These are phyloP conservation scores for Venturia asperata DNA, from an alignment of 2,329 filamentous ascomycete species.

Conservation along the genomic window DNA sequence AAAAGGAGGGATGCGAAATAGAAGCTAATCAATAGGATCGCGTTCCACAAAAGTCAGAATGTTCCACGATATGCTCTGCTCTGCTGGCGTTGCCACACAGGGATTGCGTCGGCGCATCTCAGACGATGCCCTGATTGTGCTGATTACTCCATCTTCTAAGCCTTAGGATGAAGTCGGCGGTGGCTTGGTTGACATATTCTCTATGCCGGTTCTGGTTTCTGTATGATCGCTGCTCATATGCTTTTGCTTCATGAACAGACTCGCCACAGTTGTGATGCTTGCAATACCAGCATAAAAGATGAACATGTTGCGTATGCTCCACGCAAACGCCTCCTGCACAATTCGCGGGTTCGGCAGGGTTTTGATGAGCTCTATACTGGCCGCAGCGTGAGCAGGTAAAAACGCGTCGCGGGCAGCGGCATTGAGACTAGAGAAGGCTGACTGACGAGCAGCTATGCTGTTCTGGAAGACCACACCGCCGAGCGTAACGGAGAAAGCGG, in stretches of 20 bases:
- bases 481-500: constrained; percentile 60
- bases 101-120: too few species aligned
- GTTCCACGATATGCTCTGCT: too few species aligned
- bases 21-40: too few species aligned
- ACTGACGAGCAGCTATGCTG: background rate
- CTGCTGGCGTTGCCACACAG: too few species aligned
- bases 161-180: too few species aligned
- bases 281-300: constrained; percentile 41
- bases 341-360: constrained; percentile 38
- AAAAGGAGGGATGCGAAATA: too few species aligned
- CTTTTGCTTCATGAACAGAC: constrained; percentile 36
- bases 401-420: constrained; percentile 46
- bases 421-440: background rate
- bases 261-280: constrained; percentile 33
- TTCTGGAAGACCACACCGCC: constrained; percentile 63
- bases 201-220: constrained; percentile 45
- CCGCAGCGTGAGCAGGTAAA: constrained; percentile 53
- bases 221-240: constrained; percentile 37
- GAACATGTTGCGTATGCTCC: constrained; percentile 42
- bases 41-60: too few species aligned
- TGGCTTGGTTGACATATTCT: background rate
- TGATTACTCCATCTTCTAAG: too few species aligned
- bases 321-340: constrained; percentile 38
- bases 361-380: constrained; percentile 52
- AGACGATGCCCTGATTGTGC: too few species aligned